Conservation (phyloP, 2,329 filamentous ascomycete genomes). For the Paecilomyces formosus region DNA sequence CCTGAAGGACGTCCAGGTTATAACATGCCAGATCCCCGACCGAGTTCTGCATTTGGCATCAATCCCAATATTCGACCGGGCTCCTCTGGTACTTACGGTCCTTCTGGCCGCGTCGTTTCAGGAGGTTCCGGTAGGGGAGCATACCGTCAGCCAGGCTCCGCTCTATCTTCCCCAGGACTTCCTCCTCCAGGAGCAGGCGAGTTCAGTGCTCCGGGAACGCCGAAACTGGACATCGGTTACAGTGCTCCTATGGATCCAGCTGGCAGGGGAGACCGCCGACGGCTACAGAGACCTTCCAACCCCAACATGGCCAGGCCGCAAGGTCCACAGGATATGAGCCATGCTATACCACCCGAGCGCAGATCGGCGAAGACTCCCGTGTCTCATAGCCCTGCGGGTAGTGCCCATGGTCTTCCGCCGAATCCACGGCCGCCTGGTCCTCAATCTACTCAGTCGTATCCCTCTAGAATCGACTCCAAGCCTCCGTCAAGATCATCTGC, state of each 20-base stretch:
- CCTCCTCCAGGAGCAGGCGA: slow-evolving; percentile 19
- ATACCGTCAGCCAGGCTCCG: slow-evolving; percentile 26
- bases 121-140: slow-evolving; percentile 26
- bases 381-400: slow-evolving; percentile 12
- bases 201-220: slow-evolving; percentile 19
- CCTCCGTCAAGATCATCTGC: slow-evolving; percentile 25
- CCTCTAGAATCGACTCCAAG: slow-evolving; percentile 25
- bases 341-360: slow-evolving; percentile 20
- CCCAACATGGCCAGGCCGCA: slow-evolving; percentile 7
- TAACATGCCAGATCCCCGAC: slow-evolving; percentile 30
- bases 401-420: slow-evolving; percentile 10
- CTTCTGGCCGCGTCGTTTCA: slow-evolving; percentile 19
- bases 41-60: slow-evolving; percentile 41
- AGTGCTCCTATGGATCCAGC: slow-evolving; percentile 37
- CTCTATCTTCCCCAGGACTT: slow-evolving; percentile 20
- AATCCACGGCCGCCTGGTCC: slow-evolving; percentile 19
- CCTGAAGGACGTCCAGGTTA: slow-evolving; percentile 29
- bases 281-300: slow-evolving; percentile 32
- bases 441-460: slow-evolving; percentile 23
- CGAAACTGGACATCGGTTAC: slow-evolving; percentile 40
- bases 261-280: slow-evolving; percentile 30
- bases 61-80: slow-evolving; percentile 39
- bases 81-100: slow-evolving; percentile 27
- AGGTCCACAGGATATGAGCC: slow-evolving; percentile 3
- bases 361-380: slow-evolving; percentile 25